phyloP scores from a whole-genome alignment of 306 rosid genomes.

The Echinosophora koreensis region DNA sequence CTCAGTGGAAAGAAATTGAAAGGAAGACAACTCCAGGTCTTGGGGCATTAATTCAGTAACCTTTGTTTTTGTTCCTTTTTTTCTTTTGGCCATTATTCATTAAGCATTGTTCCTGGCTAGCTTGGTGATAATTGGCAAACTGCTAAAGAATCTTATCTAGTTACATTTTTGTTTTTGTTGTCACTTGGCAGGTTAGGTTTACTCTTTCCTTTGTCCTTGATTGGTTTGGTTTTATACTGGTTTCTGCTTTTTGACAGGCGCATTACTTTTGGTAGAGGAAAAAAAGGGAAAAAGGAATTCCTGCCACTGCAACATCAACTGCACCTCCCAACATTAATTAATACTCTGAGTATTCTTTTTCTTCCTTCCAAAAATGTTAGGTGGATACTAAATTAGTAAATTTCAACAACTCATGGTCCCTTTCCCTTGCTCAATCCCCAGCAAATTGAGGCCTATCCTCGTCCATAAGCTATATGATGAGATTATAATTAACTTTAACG shows the following conservation, averaged over 20 bases:
- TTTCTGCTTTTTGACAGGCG: conserved; percentile 42
- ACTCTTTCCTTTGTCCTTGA: conserved; percentile 37
- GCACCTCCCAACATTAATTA: conserved; percentile 36
- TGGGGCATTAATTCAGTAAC: conserved; percentile 30
- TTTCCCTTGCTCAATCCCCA: conserved; percentile 18
- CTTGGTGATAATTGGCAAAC: conserved; percentile 27
- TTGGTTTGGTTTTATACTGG: conserved; percentile 34
- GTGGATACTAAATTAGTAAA: too few species aligned
- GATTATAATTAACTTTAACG: background rate
- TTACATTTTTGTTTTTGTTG: conserved; percentile 9
- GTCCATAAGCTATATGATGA: conserved; percentile 12
- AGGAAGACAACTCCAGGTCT: background rate
- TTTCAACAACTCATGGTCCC: background rate
- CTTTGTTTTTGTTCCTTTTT: conserved; percentile 21
- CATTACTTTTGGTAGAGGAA: conserved; percentile 42
- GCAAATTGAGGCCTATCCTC: conserved; percentile 3
- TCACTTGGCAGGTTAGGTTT: conserved; percentile 37
- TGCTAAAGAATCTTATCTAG: conserved; percentile 41
- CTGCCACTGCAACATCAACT: conserved; percentile 40
- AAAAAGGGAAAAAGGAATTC: conserved; percentile 3
- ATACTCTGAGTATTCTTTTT: conserved; percentile 13
- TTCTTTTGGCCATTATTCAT: background rate
- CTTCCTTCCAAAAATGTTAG: background rate
- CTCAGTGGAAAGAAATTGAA: background rate
- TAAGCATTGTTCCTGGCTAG: conserved; percentile 25